A percentile compares a stretch with the other conserved stretches of the same genome.
Conservation (phyloP, 305 asterid genomes). For the Ilex paraguariensis region DNA sequence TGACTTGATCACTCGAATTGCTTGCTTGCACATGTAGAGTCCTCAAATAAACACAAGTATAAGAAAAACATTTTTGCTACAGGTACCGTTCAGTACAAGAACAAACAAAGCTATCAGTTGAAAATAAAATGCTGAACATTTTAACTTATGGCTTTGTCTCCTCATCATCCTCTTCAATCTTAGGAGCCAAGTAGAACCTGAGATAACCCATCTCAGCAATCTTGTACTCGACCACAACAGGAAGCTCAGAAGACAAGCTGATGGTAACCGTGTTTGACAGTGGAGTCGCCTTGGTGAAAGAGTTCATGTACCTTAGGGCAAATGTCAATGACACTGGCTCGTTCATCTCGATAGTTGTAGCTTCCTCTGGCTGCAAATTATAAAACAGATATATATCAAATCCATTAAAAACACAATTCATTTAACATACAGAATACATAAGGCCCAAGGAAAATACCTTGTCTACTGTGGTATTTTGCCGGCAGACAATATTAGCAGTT, state of each 20-base stretch:
- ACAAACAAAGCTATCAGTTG: too few relatives aligned
- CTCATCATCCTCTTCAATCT: conserved; percentile 88
- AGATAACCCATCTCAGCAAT: conserved; percentile 95
- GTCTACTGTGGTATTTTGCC: conserved; percentile 90
- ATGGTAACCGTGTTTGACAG: conserved; percentile 72
- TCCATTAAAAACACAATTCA: not conserved
- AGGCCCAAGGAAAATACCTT: conserved; percentile 34
- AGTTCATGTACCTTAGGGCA: conserved; percentile 83
- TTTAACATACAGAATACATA: too few relatives aligned
- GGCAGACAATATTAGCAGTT: conserved; percentile 75
- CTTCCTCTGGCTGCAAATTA: conserved; percentile 77
- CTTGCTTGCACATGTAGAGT: too few relatives aligned
- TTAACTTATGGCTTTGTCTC: conserved; percentile 42
- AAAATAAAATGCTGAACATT: not conserved
- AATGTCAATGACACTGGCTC: conserved; percentile 89
- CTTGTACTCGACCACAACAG: conserved; percentile 94
- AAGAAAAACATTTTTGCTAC: too few relatives aligned
- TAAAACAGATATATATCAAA: not conserved
- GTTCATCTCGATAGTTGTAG: conserved; percentile 81
- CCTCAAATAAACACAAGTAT: too few relatives aligned
- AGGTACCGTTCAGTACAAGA: too few relatives aligned
- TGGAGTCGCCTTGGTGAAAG: conserved; percentile 88
- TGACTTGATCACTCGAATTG: too few relatives aligned
- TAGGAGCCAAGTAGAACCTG: conserved; percentile 86
- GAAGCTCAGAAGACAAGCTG: conserved; percentile 86